Evolutionary conservation across 2,329 filamentous ascomycete species (phyloP).

Genomic region (Ceratocystiopsis sp.): DNA sequence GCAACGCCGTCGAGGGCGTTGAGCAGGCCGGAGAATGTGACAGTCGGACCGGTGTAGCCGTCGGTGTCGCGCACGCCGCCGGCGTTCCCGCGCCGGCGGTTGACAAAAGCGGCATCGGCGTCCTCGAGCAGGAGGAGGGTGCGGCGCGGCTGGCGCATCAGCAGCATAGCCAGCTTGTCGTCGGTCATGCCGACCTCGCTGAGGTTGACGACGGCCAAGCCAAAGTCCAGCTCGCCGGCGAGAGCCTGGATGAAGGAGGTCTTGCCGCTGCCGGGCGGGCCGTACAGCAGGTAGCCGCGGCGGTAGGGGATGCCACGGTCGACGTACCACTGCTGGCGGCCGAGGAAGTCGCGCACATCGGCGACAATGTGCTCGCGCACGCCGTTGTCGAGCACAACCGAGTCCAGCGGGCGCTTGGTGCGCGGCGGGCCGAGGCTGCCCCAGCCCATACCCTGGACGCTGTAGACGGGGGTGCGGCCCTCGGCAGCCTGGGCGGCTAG

Average conservation of each 20-base stretch:
- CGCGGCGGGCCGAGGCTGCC: constrained; percentile 66
- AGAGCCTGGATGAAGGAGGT: constrained; percentile 93
- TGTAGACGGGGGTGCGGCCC: constrained; percentile 87
- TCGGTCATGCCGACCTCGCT: constrained; percentile 83
- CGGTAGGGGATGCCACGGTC: constrained; percentile 91
- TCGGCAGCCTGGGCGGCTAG: constrained; percentile 67
- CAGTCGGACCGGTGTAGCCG: constrained; percentile 72
- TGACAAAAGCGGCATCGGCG: constrained; percentile 78
- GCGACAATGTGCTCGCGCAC: constrained; percentile 65
- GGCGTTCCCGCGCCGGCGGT: constrained; percentile 33
- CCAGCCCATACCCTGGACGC: constrained; percentile 73
- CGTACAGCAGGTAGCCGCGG: constrained; percentile 74
- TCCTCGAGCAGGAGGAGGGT: constrained; percentile 78
- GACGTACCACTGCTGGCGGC: constrained; percentile 70
- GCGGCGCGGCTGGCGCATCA: constrained; percentile 69
- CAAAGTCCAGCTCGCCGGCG: constrained; percentile 81
- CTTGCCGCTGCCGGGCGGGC: constrained; percentile 81
- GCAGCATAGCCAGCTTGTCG: constrained; percentile 68
- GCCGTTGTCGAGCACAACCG: constrained; percentile 71
- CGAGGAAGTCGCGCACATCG: constrained; percentile 71
- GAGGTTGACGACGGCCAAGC: constrained; percentile 81
- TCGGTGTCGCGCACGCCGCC: constrained; percentile 55
- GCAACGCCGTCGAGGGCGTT: constrained; percentile 84
- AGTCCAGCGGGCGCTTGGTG: constrained; percentile 71
- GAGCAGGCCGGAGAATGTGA: constrained; percentile 84